Evolutionary conservation across 1,284 basidiomycete genomes (phyloP).

Genomic region (Apiotrichum laibachii): DNA sequence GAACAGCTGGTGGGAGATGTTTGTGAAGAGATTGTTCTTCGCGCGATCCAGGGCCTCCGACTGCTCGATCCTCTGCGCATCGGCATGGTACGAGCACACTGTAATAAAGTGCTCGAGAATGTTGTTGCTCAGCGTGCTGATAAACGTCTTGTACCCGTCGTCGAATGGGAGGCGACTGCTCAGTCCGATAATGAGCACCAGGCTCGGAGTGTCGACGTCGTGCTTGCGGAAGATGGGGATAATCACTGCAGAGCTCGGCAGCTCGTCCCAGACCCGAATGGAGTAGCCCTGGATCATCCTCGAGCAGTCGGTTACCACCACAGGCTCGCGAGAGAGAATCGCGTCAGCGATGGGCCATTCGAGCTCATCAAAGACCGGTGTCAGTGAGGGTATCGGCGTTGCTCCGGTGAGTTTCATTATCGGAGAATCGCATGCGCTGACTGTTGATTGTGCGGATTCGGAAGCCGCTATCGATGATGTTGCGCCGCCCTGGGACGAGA

Average conservation of each 20-base stretch:
- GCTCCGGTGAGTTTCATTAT: neutral
- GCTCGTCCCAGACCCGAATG: constrained; percentile 46
- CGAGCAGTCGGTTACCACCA: constrained; percentile 46
- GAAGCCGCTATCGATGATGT: neutral
- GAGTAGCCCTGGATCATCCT: constrained; percentile 40
- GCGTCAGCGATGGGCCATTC: constrained; percentile 46
- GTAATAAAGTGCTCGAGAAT: constrained; percentile 4
- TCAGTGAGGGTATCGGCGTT: neutral
- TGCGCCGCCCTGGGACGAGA: neutral
- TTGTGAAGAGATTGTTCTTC: constrained; percentile 46
- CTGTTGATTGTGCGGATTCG: neutral
- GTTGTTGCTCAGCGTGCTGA: neutral
- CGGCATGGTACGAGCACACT: constrained; percentile 30
- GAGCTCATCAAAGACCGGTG: neutral
- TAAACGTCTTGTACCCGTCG: constrained; percentile 34
- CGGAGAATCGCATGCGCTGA: neutral
- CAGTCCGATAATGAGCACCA: constrained; percentile 50
- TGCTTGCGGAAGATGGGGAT: constrained; percentile 48
- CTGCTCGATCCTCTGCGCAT: constrained; percentile 47
- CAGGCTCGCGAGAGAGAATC: constrained; percentile 29
- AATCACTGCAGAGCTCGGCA: constrained; percentile 48
- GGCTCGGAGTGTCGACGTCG: constrained; percentile 37
- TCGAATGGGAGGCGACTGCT: constrained; percentile 47
- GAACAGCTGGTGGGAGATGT: constrained; percentile 49
- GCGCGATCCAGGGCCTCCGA: constrained; percentile 51